These are phyloP conservation scores for Glycine tomentella DNA, from an alignment of 306 rosid genomes.

Conservation along the genomic window DNA sequence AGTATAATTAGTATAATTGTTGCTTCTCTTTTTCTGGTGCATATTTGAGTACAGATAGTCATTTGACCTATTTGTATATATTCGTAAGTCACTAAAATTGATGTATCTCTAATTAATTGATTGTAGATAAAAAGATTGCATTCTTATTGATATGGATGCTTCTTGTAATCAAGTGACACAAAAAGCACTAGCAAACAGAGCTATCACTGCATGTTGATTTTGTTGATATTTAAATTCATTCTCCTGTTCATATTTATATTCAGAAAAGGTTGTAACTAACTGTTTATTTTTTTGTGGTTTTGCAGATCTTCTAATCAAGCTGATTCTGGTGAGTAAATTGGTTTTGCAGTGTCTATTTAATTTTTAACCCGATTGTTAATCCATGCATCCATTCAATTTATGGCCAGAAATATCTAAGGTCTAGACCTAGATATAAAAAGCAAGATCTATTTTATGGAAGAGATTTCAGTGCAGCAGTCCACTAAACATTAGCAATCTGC, in stretches of 20 bases:
- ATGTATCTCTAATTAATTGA: not conserved
- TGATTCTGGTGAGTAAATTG: conserved; percentile 65
- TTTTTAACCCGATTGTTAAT: conserved; percentile 4
- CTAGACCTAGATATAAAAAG: not conserved
- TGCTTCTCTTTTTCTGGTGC: not conserved
- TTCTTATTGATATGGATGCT: not conserved
- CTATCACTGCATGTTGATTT: not conserved
- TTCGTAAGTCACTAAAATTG: not conserved
- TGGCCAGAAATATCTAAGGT: conserved; percentile 2
- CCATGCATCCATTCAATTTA: conserved; percentile 28
- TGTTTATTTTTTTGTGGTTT: conserved; percentile 38
- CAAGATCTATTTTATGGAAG: not conserved
- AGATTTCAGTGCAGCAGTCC: not conserved
- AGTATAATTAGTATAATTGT: not conserved
- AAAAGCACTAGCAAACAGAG: conserved; percentile 11
- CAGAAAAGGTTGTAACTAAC: conserved; percentile 28
- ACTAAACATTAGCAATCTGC: not conserved
- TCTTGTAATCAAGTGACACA: conserved; percentile 11
- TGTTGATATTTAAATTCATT: not conserved
- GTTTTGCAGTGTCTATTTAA: conserved; percentile 19
- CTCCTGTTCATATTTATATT: conserved; percentile 13
- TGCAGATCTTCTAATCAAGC: conserved; percentile 74
- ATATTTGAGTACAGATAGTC: not conserved
- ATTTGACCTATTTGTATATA: not conserved
- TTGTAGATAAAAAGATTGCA: not conserved